Evolutionary conservation across 106 monocot species (phyloP), one percentile per base, ranked within the genome.

Genomic region (Gastrodia elata): DNA sequence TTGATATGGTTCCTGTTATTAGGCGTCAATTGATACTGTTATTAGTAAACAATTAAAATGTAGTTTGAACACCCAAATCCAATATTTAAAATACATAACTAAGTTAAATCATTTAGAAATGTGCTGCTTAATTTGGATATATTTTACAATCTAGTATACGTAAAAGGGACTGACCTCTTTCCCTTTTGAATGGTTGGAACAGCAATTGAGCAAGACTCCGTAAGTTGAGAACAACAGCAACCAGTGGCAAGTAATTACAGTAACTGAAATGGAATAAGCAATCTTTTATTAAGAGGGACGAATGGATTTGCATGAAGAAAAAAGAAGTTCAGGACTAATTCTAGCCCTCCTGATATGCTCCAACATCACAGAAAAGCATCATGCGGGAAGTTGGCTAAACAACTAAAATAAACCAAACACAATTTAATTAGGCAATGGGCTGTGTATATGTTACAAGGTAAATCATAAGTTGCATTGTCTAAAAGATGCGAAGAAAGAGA

Each of bases 211-310:
- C 33, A 16, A 67, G 37, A 67, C 37, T 68, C 39, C 39, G 18
- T 68, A 38, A 68, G 39, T 39, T 39, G 68, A 38, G 68, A 68
- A 68, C 38, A 38, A 35, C 65, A 65, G 65, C 65, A 65, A 65
- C 34, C 34, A 35, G 36, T 8, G 38, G 38, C 68, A 11, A 68
- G 68, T n/a, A 68, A 68, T 68, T 68, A 38, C n/a, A 68, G 68
- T 38, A 68, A 68, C 68, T 68, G 68, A 68, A 68, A 68, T 68
- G 68, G 68, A 39, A 68, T 68, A 68, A 68, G 68, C 24, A 38
- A 38, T 68, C 10, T 68, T 68, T 39, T 68, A 68, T n/a, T 39
- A 68, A 39, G 38, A 8, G 5, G 68, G 68, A 59, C 9, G 39
- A 14, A 68, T 39, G 35, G 68, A 61, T 39, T 38, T 68, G 39